These are phyloP conservation scores for Xylaria acuta DNA, from an alignment of 495 filamentous ascomycete species.

Conservation along the genomic window DNA sequence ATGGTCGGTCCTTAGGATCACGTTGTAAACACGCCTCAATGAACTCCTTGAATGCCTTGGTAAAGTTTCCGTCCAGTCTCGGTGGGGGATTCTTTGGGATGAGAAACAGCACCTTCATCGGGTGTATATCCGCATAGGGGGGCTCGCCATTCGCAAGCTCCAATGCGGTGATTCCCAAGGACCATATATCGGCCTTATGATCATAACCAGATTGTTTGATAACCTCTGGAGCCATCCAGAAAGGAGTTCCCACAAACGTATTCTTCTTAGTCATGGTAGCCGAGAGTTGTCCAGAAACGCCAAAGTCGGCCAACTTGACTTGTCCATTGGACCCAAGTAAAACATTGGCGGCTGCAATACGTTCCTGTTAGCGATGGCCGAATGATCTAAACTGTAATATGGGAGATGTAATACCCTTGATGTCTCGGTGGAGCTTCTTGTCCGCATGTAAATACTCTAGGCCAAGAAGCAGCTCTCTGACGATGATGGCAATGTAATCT, in stretches of 20 bases:
- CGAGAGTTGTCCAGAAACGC: conserved; percentile 94
- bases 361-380: conserved; percentile 23
- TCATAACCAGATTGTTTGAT: conserved; percentile 99
- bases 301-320: conserved; percentile 97
- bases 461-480: conserved; percentile 86
- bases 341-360: conserved; percentile 79
- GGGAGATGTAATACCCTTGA: conserved; percentile 73
- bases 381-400: background rate
- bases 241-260: conserved; percentile 97
- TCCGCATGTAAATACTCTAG: conserved; percentile 93
- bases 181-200: conserved; percentile 99
- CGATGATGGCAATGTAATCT: conserved; percentile 92
- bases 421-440: conserved; percentile 94
- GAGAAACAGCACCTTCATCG: conserved; percentile 97
- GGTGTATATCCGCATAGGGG: conserved; percentile 95
- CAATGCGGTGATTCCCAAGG: conserved; percentile 94
- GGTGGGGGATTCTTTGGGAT: conserved; percentile 96
- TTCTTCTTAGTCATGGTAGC: conserved; percentile 99
- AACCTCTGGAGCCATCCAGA: conserved; percentile 99
- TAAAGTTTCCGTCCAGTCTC: conserved; percentile 82
- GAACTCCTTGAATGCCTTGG: conserved; percentile 91
- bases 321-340: conserved; percentile 86
- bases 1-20: conserved; percentile 85
- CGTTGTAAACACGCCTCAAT: conserved; percentile 85
- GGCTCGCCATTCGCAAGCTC: conserved; percentile 93